Evolutionary conservation across 2,329 filamentous ascomycete genomes (phyloP), one percentile per base, ranked within the genome.

Genomic region (Claviceps sp.): DNA sequence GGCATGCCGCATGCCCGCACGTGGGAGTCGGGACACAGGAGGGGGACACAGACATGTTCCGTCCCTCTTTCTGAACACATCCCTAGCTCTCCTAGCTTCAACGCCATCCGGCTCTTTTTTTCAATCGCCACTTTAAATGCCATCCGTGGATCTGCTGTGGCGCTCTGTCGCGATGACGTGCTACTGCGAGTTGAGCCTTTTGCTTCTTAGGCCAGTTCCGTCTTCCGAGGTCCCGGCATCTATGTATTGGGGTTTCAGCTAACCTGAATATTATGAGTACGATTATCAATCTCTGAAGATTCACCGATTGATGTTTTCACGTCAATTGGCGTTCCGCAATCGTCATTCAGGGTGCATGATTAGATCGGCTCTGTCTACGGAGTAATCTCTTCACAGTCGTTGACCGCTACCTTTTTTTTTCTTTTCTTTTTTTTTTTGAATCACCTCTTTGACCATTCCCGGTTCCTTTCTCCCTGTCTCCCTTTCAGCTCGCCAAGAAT

Each of bases 91-190:
- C 26, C 26, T 30, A 30, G 26, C 26, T 30, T 30, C 26, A 8
- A 30, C 26, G 26, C 26, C 26, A 10, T 30, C 26, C 26, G 26
- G 3, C 26, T 30, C 26, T 10, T 30, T 11, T 30, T 11, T 22
- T 17, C 6, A 45, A 45, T 45, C 43, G 39, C 48, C 24, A 43
- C n/a, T 17, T 11, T 4, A 30, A 30, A 30, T 30, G 26, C 26
- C 26, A 14, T 16, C 11, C 26, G 43, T 43, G 37, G 40, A 50
- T 38, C 48, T 16, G 42, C 48, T 16, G 42, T 45, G 41, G 48
- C 48, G 48, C 42, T 5, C 13, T 44, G 26, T 24, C 30, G 30
- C 42, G 48, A 50, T 50, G 48, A 45, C 48, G 48, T 50, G 48
- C 38, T 50, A 50, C 38, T 19, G 48, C 42, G 34, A 50, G 34